Percentiles rank a stretch among this genome's conserved stretches.
These are phyloP conservation scores for Kwoniella heveanensis DNA, from an alignment of 768 basidiomycete species.

Conservation along the genomic window DNA sequence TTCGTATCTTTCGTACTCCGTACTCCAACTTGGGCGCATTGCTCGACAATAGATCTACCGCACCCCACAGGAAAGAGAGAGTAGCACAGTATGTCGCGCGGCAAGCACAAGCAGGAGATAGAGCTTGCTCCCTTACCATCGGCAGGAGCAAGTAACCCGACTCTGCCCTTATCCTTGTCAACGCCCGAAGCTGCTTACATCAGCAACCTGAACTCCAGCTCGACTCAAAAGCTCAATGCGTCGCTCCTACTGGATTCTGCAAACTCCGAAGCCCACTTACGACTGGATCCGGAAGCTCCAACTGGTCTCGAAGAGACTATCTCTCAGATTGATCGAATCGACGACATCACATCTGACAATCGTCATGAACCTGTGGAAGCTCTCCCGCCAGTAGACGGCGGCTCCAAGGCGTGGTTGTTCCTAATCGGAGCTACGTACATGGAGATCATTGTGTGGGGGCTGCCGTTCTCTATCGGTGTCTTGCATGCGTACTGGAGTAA, in stretches of 20 bases:
- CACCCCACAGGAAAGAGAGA: too few relatives aligned
- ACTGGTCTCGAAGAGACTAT: background rate
- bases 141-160: background rate
- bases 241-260: background rate
- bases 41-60: too few relatives aligned
- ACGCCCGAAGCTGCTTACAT: background rate
- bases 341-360: background rate
- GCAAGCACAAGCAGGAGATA: background rate
- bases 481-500: conserved; percentile 49
- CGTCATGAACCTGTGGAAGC: conserved; percentile 3
- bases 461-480: conserved; percentile 52
- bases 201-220: background rate
- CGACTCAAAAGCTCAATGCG: background rate
- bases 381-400: conserved; percentile 35
- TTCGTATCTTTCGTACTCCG: too few relatives aligned
- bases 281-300: background rate
- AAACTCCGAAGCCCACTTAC: background rate
- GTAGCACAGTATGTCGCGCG: background rate
- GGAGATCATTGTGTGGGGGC: conserved; percentile 47
- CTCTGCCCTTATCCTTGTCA: background rate
- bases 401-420: conserved; percentile 46
- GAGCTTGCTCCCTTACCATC: background rate
- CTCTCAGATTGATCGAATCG: background rate
- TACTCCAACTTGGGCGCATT: too few relatives aligned
- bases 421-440: conserved; percentile 42